These are phyloP conservation scores for Neofusicoccum parvum DNA, from an alignment of 2,329 filamentous ascomycete genomes.

Conservation along the genomic window DNA sequence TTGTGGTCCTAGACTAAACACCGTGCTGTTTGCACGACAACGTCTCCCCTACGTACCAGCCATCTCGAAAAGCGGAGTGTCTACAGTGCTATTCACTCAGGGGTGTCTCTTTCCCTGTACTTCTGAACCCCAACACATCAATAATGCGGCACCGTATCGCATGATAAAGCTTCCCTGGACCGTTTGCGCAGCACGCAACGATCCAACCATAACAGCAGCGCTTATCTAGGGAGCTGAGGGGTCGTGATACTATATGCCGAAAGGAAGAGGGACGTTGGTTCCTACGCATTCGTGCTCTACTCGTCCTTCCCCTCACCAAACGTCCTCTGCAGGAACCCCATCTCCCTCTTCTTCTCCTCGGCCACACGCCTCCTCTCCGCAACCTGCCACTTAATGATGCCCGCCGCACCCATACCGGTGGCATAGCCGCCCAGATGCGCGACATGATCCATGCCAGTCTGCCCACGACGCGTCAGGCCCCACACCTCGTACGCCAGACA, in stretches of 20 bases:
- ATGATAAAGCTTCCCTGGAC: not conserved
- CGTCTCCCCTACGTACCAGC: too few species aligned
- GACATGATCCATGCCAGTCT: constrained; percentile 35
- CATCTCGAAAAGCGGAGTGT: not conserved
- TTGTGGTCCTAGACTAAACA: too few species aligned
- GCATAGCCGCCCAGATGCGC: constrained; percentile 40
- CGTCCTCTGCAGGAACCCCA: constrained; percentile 6
- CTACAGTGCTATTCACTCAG: not conserved
- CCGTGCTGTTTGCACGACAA: too few species aligned
- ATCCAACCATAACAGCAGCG: too few species aligned
- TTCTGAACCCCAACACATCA: too few species aligned
- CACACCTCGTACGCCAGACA: constrained; percentile 33
- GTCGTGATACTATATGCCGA: too few species aligned
- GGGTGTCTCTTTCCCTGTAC: too few species aligned
- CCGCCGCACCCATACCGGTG: constrained; percentile 31
- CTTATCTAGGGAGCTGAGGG: too few species aligned
- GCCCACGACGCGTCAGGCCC: constrained; percentile 23
- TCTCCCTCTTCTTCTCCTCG: constrained; percentile 19
- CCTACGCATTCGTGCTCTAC: not conserved
- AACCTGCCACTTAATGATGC: constrained; percentile 31
- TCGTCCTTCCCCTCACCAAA: not conserved
- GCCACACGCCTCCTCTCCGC: constrained; percentile 19
- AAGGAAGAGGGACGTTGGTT: too few species aligned
- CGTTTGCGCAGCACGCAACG: not conserved
- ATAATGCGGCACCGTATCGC: not conserved